These are phyloP conservation scores for Irpex rosettiformis DNA, from an alignment of 1,284 basidiomycete species.

Conservation along the genomic window DNA sequence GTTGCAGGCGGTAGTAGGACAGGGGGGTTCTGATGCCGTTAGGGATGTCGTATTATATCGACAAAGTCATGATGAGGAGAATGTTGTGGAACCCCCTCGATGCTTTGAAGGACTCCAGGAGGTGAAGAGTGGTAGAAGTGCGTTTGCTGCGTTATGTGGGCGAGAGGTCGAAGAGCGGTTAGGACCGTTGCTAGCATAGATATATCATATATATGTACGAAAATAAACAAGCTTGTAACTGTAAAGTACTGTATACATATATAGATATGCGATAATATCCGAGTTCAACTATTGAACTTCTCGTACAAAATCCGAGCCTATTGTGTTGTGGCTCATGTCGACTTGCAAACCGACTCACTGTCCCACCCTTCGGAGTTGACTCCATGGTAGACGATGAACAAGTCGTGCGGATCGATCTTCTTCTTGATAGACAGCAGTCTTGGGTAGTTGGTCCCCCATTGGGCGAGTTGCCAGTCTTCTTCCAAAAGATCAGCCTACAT, in stretches of 20 bases:
- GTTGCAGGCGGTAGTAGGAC: constrained; percentile 48
- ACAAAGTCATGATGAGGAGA: constrained; percentile 32
- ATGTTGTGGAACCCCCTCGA: constrained; percentile 36
- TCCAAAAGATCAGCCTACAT: constrained; percentile 26
- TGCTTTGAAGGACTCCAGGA: constrained; percentile 11
- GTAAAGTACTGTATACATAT: neutral
- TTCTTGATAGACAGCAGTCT: constrained; percentile 38
- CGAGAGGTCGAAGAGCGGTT: constrained; percentile 20
- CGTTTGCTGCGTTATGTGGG: constrained; percentile 23
- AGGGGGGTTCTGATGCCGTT: constrained; percentile 45
- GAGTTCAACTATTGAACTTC: neutral
- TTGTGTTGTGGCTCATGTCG: neutral
- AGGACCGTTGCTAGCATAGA: constrained; percentile 18
- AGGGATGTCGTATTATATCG: constrained; percentile 53
- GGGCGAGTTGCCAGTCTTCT: constrained; percentile 34
- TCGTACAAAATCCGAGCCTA: neutral
- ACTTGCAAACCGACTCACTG: constrained; percentile 6
- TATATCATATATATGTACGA: neutral
- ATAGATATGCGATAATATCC: too few relatives aligned
- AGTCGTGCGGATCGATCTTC: constrained; percentile 37
- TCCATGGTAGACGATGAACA: constrained; percentile 42
- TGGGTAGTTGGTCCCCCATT: constrained; percentile 42
- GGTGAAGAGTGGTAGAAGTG: constrained; percentile 25
- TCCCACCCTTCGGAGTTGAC: constrained; percentile 41
- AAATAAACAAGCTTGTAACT: neutral